These are phyloP conservation scores for Ophiostoma pallidulum DNA, from an alignment of 2,329 filamentous ascomycete genomes.

Conservation along the genomic window DNA sequence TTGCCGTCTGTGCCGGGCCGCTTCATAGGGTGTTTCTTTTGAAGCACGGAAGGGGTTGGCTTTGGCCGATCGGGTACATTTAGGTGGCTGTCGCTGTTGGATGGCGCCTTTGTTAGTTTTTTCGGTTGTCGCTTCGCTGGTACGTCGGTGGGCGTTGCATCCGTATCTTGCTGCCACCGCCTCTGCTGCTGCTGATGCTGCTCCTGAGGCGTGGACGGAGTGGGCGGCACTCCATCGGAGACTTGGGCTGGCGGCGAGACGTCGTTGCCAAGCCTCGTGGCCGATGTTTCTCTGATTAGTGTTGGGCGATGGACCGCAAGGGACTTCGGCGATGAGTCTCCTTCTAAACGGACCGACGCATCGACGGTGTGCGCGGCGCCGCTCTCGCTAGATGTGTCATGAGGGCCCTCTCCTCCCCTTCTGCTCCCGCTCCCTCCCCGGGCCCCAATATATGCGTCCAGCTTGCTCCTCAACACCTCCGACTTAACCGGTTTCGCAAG, in stretches of 20 bases:
- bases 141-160: not conserved
- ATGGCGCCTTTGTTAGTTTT: conserved; percentile 34
- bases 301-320: too few species aligned
- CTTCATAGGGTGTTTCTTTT: conserved; percentile 11
- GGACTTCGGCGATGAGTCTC: not conserved
- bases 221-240: too few species aligned
- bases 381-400: too few species aligned
- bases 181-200: too few species aligned
- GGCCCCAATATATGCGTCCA: conserved; percentile 48
- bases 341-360: not conserved
- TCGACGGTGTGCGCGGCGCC: too few species aligned
- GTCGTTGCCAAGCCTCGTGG: too few species aligned
- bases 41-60: conserved; percentile 9
- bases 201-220: not conserved
- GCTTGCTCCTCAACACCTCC: conserved; percentile 74
- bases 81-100: conserved; percentile 24
- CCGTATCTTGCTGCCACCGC: too few species aligned
- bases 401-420: too few species aligned
- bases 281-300: too few species aligned
- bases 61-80: not conserved
- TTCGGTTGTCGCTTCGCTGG: conserved; percentile 28
- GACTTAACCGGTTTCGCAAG: conserved; percentile 90
- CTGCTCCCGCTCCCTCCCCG: conserved; percentile 16
- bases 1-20: not conserved
- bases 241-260: too few species aligned